These are phyloP conservation scores for Raphidocelis subcapitata DNA, from an alignment of 139 green algal genomes.

Conservation along the genomic window DNA sequence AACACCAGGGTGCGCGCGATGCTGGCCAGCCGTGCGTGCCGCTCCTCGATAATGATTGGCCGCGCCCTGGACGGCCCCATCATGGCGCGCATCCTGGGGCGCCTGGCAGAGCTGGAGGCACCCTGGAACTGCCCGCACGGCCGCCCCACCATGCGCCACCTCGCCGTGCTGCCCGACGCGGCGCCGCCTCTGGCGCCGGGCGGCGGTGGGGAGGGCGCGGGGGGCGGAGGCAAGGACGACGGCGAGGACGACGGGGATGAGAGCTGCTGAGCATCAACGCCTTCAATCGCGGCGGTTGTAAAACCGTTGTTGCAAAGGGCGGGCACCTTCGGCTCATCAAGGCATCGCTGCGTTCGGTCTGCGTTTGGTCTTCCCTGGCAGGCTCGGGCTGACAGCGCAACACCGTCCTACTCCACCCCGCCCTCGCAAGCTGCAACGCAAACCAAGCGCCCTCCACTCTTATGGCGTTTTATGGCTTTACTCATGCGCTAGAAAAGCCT, in stretches of 20 bases:
- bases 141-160: constrained; percentile 94
- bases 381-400: too few species aligned
- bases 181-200: background rate
- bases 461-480: too few species aligned
- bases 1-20: constrained; percentile 78
- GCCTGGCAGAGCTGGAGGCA: constrained; percentile 71
- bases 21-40: constrained; percentile 91
- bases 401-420: too few species aligned
- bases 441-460: too few species aligned
- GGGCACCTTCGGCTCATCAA: too few species aligned
- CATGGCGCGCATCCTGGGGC: constrained; percentile 74
- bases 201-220: background rate
- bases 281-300: too few species aligned
- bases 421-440: too few species aligned
- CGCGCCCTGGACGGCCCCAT: constrained; percentile 50
- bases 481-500: too few species aligned
- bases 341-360: too few species aligned
- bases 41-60: constrained; percentile 97
- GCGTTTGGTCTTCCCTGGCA: too few species aligned
- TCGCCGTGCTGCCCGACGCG: constrained; percentile 60
- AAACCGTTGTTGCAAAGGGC: too few species aligned
- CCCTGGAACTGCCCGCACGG: constrained; percentile 99
- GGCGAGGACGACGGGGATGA: background rate
- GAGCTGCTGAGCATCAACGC: background rate
- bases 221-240: background rate